Evolutionary conservation across 2,329 filamentous ascomycete genomes (phyloP), one percentile per base, ranked within the genome.

Genomic region (Leptographium wingfieldii): DNA sequence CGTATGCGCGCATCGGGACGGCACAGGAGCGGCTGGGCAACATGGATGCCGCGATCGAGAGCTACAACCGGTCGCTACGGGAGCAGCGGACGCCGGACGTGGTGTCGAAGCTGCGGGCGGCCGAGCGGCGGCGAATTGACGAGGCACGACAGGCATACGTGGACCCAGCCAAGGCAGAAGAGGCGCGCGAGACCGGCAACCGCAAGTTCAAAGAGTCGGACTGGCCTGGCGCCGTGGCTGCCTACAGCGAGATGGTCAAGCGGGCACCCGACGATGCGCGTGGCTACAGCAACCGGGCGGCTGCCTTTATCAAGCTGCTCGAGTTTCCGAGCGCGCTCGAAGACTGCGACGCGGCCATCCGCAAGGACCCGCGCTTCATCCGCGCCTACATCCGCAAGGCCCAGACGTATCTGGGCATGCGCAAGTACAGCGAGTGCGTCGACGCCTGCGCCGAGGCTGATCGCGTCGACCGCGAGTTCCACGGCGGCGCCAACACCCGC

Each of bases 161-260:
- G 67, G 88, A 94, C 74, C 90, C 94, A 0, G 87, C 78, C 67
- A 92, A 96, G 78, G 94, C 94, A 27, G 94, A 99, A 70, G 89
- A 96, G 78, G 92, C 94, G 16, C 91, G 94, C 66, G 90, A 96
- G 72, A 85, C 95, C 62, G 94, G 94, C 53, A 96, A 96, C 76
- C 84, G 89, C 73, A 95, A 95, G 75, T 99, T 99, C 82, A 97
- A 97, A 80, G 90, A 91, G 68, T 86, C 83, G 38, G 92, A 99
- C 74, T 97, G 92, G 88, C 92, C 94, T 12, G 94, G 83, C 58
- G 94, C 94, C 11, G 92, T 99, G 33, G 91, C 90, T 53, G 90
- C 92, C 0, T 99, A 99, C 78, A 84, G 80, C 1, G 94, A 99
- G 77, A 96, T 97, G 92, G 88, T 88, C 74, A 96, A 96, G 82